Evolutionary conservation across 164 flowering plant genomes (phyloP), one percentile per base, ranked within the genome.

Genomic region (Vitis labrusca): DNA sequence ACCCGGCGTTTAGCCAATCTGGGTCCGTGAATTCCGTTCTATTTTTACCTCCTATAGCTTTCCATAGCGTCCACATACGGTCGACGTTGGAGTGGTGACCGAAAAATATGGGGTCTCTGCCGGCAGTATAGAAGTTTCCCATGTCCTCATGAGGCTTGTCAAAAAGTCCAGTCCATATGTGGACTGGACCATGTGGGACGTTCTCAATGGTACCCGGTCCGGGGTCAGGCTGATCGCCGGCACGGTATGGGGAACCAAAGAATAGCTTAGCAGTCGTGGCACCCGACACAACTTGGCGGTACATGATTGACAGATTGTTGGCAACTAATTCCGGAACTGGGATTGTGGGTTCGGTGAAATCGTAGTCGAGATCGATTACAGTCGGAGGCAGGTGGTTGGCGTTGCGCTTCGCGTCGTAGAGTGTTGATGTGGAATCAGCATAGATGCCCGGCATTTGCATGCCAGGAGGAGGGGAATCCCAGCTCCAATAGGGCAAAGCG

Each of bases 41-140:
- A 4, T 32, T 32, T 13, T 66, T 73, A 9, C 84, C 87, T 29
- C 82, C 86, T n/a, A 82, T 23, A 3, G 71, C 69, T 63, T 85
- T 88, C 91, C 92, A 88, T 0, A 90, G 5, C 0, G 72, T 32
- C 92, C 95, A 90, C 85, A 87, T 71, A 1, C 92, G 79, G 50
- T 90, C 95, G 2, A 83, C 62, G 27, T 90, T 90, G 0, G 86
- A 57, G 53, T 88, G 95, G 61, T 87, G 95, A 10, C 80, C 73
- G 49, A 16, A 88, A 71, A 90, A 90, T 3, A 89, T 74, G 0
- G 89, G 65, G 19, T 88, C 92, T 12, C 91, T 72, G 0, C 63
- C 94, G 0, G 94, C 89, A 0, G 90, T 85, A 78, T 87, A 89
- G 59, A 91, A 89, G 55, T 82, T 86, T 1, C 91, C 91, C 91